A percentile compares a stretch with the other conserved stretches of the same genome.
Evolutionary conservation across 495 filamentous ascomycete genomes (phyloP).

Genomic region (Daldinia bambusicola): DNA sequence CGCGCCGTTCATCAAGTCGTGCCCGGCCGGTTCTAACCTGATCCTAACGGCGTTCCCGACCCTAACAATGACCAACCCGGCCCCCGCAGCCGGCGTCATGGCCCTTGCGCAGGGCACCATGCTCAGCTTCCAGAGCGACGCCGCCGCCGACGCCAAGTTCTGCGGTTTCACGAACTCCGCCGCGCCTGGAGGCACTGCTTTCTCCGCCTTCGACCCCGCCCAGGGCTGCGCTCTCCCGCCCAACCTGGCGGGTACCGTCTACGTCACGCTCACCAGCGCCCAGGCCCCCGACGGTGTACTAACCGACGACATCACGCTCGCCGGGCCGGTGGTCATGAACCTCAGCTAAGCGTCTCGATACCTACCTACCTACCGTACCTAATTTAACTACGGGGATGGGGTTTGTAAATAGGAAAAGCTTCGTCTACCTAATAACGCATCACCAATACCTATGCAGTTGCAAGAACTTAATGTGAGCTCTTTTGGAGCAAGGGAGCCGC

Average conservation of each 20-base stretch:
- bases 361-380: too few species aligned
- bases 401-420: slow-evolving; percentile 2
- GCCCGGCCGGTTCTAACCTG: slow-evolving; percentile 67
- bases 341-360: slow-evolving; percentile 53
- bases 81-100: slow-evolving; percentile 56
- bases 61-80: slow-evolving; percentile 61
- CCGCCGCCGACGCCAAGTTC: slow-evolving; percentile 56
- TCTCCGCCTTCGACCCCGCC: slow-evolving; percentile 57
- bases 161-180: slow-evolving; percentile 68
- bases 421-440: slow-evolving; percentile 23
- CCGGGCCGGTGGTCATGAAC: slow-evolving; percentile 63
- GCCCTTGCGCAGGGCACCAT: slow-evolving; percentile 54
- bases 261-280: slow-evolving; percentile 62
- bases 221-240: slow-evolving; percentile 63
- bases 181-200: slow-evolving; percentile 61
- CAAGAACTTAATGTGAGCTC: neutral
- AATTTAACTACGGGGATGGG: neutral
- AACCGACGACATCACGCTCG: slow-evolving; percentile 63
- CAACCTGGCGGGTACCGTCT: slow-evolving; percentile 63
- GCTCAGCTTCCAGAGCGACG: slow-evolving; percentile 55
- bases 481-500: too few species aligned
- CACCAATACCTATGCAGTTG: slow-evolving; percentile 1
- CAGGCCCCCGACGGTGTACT: slow-evolving; percentile 55
- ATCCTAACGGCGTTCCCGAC: slow-evolving; percentile 66
- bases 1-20: slow-evolving; percentile 69